Percentiles rank a stretch among this genome's conserved stretches.
These are phyloP conservation scores for Trametes villosa DNA, from an alignment of 768 basidiomycete species.

Conservation along the genomic window DNA sequence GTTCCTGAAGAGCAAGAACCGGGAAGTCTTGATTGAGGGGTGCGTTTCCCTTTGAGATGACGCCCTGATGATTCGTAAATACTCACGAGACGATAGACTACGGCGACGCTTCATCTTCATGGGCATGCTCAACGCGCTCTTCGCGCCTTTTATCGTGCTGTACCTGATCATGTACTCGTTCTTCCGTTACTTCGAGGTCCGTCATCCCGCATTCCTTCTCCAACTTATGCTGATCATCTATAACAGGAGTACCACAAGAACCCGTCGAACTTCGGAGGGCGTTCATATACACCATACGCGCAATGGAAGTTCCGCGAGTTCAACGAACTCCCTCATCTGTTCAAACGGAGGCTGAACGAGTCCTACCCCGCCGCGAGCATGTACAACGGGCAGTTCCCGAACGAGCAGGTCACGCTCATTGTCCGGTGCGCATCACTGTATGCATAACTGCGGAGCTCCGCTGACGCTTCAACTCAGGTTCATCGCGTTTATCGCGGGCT, in stretches of 20 bases:
- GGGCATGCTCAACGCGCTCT: constrained; percentile 93
- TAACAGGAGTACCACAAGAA: constrained; percentile 97
- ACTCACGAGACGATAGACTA: constrained; percentile 68
- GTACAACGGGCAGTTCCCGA: constrained; percentile 98
- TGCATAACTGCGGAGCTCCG: no score
- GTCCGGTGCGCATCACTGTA: no score
- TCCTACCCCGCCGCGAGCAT: constrained; percentile 90
- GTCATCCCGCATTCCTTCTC: constrained; percentile 28
- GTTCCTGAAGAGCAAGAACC: constrained; percentile 86
- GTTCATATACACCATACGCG: constrained; percentile 92
- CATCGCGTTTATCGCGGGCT: constrained; percentile 93
- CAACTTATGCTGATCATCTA: not conserved
- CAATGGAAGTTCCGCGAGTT: constrained; percentile 99
- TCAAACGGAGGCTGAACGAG: constrained; percentile 81
- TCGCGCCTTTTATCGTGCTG: constrained; percentile 95
- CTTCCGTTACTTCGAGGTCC: constrained; percentile 98
- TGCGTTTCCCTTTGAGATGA: constrained; percentile 40
- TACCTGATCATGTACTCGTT: constrained; percentile 99
- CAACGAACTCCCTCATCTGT: constrained; percentile 96
- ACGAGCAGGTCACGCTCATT: constrained; percentile 86
- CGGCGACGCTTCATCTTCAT: constrained; percentile 91
- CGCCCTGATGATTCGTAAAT: constrained; percentile 7
- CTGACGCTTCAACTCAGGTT: constrained; percentile 73
- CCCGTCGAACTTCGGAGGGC: constrained; percentile 90
- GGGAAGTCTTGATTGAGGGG: constrained; percentile 81